These are phyloP conservation scores for Populus tremula DNA, from an alignment of 345 rosid species.

Conservation along the genomic window DNA sequence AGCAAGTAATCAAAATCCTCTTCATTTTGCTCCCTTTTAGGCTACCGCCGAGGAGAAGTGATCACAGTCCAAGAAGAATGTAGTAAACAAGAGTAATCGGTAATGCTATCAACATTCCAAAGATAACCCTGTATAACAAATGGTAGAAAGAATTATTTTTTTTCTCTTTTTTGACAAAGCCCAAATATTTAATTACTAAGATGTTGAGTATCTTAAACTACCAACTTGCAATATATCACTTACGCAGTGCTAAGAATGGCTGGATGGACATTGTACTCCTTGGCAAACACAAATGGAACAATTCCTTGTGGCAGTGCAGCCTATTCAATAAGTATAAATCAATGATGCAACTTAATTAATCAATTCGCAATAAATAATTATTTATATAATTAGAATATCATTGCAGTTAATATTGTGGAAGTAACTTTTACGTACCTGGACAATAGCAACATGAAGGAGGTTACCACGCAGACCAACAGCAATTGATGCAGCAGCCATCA, in stretches of 20 bases:
- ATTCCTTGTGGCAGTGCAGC: conserved; percentile 34
- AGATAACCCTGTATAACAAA: conserved; percentile 22
- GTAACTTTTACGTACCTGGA: conserved; percentile 22
- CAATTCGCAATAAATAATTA: background rate
- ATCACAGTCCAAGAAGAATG: conserved; percentile 26
- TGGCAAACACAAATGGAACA: conserved; percentile 34
- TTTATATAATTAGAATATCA: background rate
- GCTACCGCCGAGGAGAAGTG: conserved; percentile 7
- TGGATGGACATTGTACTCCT: conserved; percentile 34
- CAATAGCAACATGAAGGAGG: conserved; percentile 34
- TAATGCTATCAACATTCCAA: conserved; percentile 33
- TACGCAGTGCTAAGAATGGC: conserved; percentile 30
- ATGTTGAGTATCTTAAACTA: background rate
- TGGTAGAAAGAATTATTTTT: background rate
- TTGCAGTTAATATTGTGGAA: background rate
- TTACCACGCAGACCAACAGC: conserved; percentile 36
- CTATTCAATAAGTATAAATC: conserved; percentile 5
- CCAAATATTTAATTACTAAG: too few species aligned
- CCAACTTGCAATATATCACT: background rate
- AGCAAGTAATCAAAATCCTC: conserved; percentile 19
- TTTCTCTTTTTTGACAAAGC: background rate
- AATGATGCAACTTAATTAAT: background rate
- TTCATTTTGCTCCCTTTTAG: conserved; percentile 19
- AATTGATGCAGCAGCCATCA: conserved; percentile 39
- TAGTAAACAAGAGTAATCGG: conserved; percentile 26